These are phyloP conservation scores for Bruguiera hainesii DNA, from an alignment of 441 rosid genomes.

Conservation along the genomic window DNA sequence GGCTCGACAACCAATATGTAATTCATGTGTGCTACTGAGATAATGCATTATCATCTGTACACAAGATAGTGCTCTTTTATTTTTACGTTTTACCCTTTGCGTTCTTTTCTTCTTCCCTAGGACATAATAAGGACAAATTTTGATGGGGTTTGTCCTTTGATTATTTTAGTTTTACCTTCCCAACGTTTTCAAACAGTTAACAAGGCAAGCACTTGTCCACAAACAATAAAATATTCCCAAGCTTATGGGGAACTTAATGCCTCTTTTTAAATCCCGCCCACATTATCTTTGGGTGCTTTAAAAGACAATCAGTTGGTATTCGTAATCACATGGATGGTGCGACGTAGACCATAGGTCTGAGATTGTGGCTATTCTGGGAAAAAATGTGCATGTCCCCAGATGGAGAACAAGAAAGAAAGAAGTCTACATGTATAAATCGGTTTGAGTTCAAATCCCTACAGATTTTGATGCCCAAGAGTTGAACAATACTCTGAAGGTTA, in stretches of 20 bases:
- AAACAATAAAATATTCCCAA: not conserved
- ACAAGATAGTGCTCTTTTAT: not conserved
- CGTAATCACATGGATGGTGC: not conserved
- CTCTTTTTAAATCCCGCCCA: not conserved
- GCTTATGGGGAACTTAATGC: not conserved
- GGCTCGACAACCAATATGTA: too few relatives aligned
- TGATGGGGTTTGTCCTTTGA: slow-evolving; percentile 4
- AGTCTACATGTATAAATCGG: not conserved
- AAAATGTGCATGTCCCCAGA: too few relatives aligned
- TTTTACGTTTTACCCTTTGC: not conserved
- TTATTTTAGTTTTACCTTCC: slow-evolving; percentile 19
- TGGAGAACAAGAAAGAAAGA: not conserved
- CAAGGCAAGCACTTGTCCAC: slow-evolving; percentile 6
- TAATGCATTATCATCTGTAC: not conserved
- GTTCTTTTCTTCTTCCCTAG: slow-evolving; percentile 12
- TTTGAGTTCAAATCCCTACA: too few relatives aligned
- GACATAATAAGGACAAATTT: slow-evolving; percentile 22
- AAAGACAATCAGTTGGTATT: not conserved
- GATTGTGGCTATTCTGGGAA: too few relatives aligned
- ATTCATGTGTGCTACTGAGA: not conserved
- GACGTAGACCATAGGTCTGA: too few relatives aligned
- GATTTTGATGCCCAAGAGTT: too few relatives aligned
- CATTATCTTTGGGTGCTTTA: too few relatives aligned
- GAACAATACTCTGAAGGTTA: slow-evolving; percentile 1
- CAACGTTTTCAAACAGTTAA: slow-evolving; percentile 25